Conservation (phyloP, 163 green algal species). For the Picocystis sp. region DNA sequence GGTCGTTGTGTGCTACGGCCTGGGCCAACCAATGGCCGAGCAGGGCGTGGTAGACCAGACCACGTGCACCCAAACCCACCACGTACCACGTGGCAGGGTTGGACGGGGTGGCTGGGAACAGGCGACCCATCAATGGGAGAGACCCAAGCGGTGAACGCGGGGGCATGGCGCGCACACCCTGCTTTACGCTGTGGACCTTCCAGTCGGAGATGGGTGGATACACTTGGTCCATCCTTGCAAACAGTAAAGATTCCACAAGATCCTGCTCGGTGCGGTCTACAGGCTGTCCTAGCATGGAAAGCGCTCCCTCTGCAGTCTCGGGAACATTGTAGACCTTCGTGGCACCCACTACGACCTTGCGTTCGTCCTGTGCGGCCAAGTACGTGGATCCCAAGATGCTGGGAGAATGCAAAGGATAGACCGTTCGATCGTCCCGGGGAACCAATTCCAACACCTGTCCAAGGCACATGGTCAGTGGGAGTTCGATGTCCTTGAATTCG, state of each 20-base stretch:
- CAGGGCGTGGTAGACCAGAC: slow-evolving; percentile 72
- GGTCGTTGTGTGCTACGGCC: slow-evolving; percentile 27
- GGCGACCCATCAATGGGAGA: slow-evolving; percentile 35
- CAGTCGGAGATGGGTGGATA: slow-evolving; percentile 34
- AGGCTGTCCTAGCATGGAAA: slow-evolving; percentile 7
- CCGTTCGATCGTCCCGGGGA: neutral
- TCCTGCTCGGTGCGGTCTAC: slow-evolving; percentile 9
- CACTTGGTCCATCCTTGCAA: slow-evolving; percentile 17
- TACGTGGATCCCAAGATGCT: slow-evolving; percentile 45
- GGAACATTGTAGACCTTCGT: slow-evolving; percentile 33
- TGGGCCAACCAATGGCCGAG: slow-evolving; percentile 35
- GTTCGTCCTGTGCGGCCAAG: slow-evolving; percentile 27
- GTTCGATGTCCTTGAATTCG: slow-evolving; percentile 17
- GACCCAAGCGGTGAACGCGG: slow-evolving; percentile 28
- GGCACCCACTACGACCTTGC: slow-evolving; percentile 42
- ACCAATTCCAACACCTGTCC: slow-evolving; percentile 34
- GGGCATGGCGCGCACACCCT: slow-evolving; percentile 45
- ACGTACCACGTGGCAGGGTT: slow-evolving; percentile 32
- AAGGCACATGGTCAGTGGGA: slow-evolving; percentile 33
- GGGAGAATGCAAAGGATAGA: slow-evolving; percentile 12
- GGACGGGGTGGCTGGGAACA: slow-evolving; percentile 7
- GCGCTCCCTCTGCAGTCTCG: neutral
- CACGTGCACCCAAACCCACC: slow-evolving; percentile 47
- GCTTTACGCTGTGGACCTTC: neutral
- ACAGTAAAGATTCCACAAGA: slow-evolving; percentile 17